Percentiles rank a stretch among this genome's conserved stretches.
Conservation (phyloP, 1,139 yeast species). For the Groenewaldozyma sp. region DNA sequence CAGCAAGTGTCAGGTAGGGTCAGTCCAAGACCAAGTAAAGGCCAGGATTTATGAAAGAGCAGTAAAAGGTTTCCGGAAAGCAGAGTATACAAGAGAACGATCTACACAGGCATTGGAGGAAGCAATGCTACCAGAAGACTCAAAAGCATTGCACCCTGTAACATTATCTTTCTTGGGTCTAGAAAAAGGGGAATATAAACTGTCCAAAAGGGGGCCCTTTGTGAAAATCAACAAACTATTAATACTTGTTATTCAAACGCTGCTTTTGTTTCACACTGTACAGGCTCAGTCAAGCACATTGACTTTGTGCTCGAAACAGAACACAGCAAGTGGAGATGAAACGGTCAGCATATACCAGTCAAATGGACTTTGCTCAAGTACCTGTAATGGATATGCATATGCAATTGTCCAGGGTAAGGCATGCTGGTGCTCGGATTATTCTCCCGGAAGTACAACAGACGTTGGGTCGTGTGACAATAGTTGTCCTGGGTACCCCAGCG, state of each 20-base stretch:
- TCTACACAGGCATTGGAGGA: too few relatives aligned
- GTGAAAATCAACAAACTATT: too few relatives aligned
- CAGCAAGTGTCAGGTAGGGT: too few relatives aligned
- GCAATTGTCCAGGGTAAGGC: slow-evolving; percentile 43
- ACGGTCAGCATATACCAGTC: slow-evolving; percentile 36
- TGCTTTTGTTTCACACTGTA: not conserved
- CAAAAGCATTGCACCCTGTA: too few relatives aligned
- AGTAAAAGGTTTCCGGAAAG: too few relatives aligned
- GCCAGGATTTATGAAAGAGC: too few relatives aligned
- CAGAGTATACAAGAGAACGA: too few relatives aligned
- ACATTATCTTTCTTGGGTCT: too few relatives aligned
- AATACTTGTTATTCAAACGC: not conserved
- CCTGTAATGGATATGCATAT: slow-evolving; percentile 46
- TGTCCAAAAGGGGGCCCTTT: not conserved
- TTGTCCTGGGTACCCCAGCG: slow-evolving; percentile 48
- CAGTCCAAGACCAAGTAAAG: too few relatives aligned
- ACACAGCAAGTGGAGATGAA: slow-evolving; percentile 31
- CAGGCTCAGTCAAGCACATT: slow-evolving; percentile 2
- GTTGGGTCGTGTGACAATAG: slow-evolving; percentile 35
- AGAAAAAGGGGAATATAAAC: too few relatives aligned
- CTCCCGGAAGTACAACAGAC: slow-evolving; percentile 35
- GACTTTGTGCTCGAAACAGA: slow-evolving; percentile 39
- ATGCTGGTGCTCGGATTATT: slow-evolving; percentile 55
- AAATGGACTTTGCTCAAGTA: slow-evolving; percentile 44
- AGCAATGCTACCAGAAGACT: not conserved